Evolutionary conservation across 2,329 filamentous ascomycete species (phyloP), one percentile per base, ranked within the genome.

Genomic region (Paramyrothecium roridum): DNA sequence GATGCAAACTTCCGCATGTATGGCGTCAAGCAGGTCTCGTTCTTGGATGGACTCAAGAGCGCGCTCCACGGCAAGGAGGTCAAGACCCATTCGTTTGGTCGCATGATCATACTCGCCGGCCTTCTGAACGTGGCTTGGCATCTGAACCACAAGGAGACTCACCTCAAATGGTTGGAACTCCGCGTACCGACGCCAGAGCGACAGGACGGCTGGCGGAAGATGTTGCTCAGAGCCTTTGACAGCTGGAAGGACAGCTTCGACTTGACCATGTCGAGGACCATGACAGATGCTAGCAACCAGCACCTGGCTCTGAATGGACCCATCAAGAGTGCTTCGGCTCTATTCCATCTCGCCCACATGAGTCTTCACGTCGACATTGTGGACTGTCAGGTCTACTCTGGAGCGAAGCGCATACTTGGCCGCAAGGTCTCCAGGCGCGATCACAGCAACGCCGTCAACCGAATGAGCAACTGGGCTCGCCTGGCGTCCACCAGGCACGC

Each of bases 41-140:
- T 96, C 71, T 75, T 96, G 0, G 91, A 96, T 57, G 91, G 89
- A 0, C 78, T 96, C 21, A 96, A 95, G 72, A 85, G 86, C 56
- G 93, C 90, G 0, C 76, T 97, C 3, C 93, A 93, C 59, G 89
- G 88, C 2, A 85, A 93, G 59, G 85, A 85, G 50, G 91, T 96
- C 17, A 85, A 86, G 53, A 96, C 92, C 1, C 93, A 96, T 67
- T 87, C 90, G 0, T 96, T 96, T 66, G 92, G 92, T 2, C 85
- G 92, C 50, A 95, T 91, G 63, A 92, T 96, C 59, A 83, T 97
- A 63, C 96, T 96, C 88, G 90, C 90, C 1, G 92, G 93, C 0
- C 76, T 97, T 37, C 76, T 96, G n/a, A 95, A 90, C 61, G 90
- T 96, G 6, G 92, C 88, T 57, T 96, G 91, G 91, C 92, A 96